These are phyloP conservation scores for Backusella sp. DNA, from an alignment of 192 early-diverging fungal genomes.

Conservation along the genomic window DNA sequence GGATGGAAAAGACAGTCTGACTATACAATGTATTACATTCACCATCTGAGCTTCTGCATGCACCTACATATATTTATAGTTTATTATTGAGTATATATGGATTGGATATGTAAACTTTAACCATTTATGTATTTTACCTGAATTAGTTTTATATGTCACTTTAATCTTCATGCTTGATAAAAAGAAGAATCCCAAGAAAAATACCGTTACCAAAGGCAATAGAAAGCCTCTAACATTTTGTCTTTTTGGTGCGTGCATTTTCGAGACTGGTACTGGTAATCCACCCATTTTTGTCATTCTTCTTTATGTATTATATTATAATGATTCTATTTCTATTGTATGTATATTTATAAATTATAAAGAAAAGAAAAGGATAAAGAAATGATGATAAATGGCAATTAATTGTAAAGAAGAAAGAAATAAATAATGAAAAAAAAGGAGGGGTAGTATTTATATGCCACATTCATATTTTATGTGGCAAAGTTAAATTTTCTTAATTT, in stretches of 20 bases:
- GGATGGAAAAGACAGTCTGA: neutral
- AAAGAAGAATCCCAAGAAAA: conserved; percentile 9
- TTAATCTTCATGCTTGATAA: neutral
- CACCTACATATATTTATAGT: neutral
- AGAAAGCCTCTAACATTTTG: neutral
- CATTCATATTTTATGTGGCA: neutral
- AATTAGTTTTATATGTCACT: neutral
- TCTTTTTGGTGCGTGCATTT: neutral
- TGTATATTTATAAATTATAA: neutral
- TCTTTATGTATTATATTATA: neutral
- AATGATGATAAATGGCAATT: neutral
- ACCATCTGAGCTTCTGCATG: neutral
- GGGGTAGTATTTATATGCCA: neutral
- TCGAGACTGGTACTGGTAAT: neutral
- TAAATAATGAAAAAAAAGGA: neutral
- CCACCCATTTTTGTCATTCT: neutral
- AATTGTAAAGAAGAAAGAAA: neutral
- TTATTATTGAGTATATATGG: neutral
- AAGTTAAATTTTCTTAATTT: neutral
- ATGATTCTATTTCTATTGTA: neutral
- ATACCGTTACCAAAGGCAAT: neutral
- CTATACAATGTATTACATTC: conserved; percentile 2
- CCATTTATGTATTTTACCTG: neutral
- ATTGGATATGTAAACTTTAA: neutral
- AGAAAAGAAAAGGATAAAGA: neutral